These are phyloP conservation scores for Berberis vulgaris DNA, from an alignment of 164 flowering plant species.

Conservation along the genomic window DNA sequence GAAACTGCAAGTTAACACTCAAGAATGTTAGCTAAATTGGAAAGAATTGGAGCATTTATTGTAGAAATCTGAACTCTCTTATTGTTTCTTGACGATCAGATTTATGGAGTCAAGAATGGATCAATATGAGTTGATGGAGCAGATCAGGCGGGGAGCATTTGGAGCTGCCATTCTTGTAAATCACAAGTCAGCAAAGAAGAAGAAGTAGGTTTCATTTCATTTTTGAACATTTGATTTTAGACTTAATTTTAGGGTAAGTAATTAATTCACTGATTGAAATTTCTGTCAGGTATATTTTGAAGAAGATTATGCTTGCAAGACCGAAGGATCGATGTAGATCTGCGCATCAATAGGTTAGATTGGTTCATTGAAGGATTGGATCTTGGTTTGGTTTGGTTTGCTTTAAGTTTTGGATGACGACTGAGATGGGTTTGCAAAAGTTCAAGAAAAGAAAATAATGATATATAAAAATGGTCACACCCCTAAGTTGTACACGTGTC, in stretches of 20 bases:
- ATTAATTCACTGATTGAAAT: background rate
- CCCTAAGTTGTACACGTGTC: too few relatives aligned
- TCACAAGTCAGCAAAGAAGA: constrained; percentile 69
- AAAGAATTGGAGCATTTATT: too few relatives aligned
- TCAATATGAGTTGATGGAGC: too few relatives aligned
- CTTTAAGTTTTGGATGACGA: background rate
- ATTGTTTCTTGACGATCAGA: too few relatives aligned
- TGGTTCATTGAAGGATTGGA: background rate
- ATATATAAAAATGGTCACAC: too few relatives aligned
- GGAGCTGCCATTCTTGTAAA: constrained; percentile 94
- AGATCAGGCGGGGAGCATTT: constrained; percentile 40
- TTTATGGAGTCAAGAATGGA: too few relatives aligned
- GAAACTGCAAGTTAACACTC: too few relatives aligned
- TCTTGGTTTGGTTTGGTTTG: background rate
- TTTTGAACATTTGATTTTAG: background rate
- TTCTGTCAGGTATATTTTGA: constrained; percentile 66
- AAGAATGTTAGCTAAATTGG: too few relatives aligned
- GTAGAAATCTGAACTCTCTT: too few relatives aligned
- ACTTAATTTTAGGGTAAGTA: background rate
- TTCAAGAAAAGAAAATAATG: too few relatives aligned
- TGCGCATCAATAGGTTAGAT: constrained; percentile 89
- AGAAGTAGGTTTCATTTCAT: constrained; percentile 38
- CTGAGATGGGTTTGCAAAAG: too few relatives aligned
- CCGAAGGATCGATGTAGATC: constrained; percentile 95
- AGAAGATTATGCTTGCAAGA: constrained; percentile 91